Percentiles rank a stretch among this genome's conserved stretches.
Evolutionary conservation across 352 stramenopile species (phyloP).

Genomic region (Globisporangium spinosum): DNA sequence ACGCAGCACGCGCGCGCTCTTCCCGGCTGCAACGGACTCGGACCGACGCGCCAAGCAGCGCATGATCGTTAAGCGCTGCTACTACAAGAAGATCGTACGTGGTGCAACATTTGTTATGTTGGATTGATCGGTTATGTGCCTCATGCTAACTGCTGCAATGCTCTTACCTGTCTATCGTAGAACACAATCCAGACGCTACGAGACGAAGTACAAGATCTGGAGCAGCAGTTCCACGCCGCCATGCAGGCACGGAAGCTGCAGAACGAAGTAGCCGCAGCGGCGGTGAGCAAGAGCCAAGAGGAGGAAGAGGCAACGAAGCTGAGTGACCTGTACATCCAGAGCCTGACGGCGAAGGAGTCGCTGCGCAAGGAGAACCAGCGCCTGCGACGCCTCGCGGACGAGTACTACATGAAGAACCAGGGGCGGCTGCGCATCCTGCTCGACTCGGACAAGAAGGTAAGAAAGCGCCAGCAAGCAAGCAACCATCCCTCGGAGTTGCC

Average conservation of each 20-base stretch:
- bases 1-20: constrained; percentile 44
- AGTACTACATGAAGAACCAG: constrained; percentile 83
- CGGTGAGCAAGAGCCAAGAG: constrained; percentile 9
- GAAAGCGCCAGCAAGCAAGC: not conserved
- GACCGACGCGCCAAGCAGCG: constrained; percentile 62
- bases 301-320: constrained; percentile 23
- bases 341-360: constrained; percentile 44
- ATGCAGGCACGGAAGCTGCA: constrained; percentile 34
- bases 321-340: constrained; percentile 39
- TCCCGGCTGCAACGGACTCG: constrained; percentile 36
- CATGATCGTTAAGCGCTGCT: constrained; percentile 68
- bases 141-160: not conserved
- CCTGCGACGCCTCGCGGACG: constrained; percentile 57
- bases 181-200: constrained; percentile 68
- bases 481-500: not conserved
- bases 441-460: constrained; percentile 51
- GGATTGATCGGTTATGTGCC: not conserved
- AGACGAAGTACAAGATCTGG: constrained; percentile 38
- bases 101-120: not conserved
- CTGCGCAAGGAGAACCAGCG: constrained; percentile 62
- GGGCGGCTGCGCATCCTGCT: constrained; percentile 53
- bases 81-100: constrained; percentile 83
- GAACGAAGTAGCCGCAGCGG: constrained; percentile 22
- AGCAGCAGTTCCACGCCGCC: constrained; percentile 36
- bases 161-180: constrained; percentile 23